These are phyloP conservation scores for Sonneratia caseolaris DNA, from an alignment of 345 rosid genomes.

Conservation along the genomic window DNA sequence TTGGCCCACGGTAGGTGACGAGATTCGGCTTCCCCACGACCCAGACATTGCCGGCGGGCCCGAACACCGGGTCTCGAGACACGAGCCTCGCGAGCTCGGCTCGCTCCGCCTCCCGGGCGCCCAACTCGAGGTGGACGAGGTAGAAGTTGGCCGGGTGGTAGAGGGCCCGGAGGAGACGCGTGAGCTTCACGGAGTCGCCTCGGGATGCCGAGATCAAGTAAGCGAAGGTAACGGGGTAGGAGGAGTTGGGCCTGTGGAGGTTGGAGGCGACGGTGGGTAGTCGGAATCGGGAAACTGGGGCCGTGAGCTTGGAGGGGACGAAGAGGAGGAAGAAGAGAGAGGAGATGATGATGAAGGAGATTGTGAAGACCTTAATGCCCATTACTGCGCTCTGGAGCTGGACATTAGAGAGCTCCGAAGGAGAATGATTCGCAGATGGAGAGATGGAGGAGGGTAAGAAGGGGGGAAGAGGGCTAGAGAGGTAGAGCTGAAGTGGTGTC, in stretches of 20 bases:
- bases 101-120: conserved; percentile 51
- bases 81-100: conserved; percentile 47
- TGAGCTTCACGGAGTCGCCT: conserved; percentile 56
- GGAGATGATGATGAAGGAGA: conserved; percentile 42
- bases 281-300: conserved; percentile 27
- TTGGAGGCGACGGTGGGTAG: conserved; percentile 35
- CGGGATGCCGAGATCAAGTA: conserved; percentile 76
- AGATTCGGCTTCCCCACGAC: conserved; percentile 65
- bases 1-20: conserved; percentile 87
- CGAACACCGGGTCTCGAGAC: conserved; percentile 39
- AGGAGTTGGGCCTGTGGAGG: conserved; percentile 21
- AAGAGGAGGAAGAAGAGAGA: conserved; percentile 38
- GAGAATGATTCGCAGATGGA: background rate
- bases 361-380: conserved; percentile 45
- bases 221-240: conserved; percentile 59
- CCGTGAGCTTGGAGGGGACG: conserved; percentile 34
- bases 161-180: conserved; percentile 46
- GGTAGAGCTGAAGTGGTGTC: background rate
- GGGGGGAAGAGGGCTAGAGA: too few relatives aligned
- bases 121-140: conserved; percentile 62
- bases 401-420: conserved; percentile 3
- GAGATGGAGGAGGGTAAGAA: background rate
- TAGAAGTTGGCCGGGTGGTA: conserved; percentile 83
- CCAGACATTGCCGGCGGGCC: conserved; percentile 61
- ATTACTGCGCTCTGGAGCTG: conserved; percentile 13